Base-by-base conservation (phyloP, 148 eudicot genomes). In the Camellia japonica region DNA sequence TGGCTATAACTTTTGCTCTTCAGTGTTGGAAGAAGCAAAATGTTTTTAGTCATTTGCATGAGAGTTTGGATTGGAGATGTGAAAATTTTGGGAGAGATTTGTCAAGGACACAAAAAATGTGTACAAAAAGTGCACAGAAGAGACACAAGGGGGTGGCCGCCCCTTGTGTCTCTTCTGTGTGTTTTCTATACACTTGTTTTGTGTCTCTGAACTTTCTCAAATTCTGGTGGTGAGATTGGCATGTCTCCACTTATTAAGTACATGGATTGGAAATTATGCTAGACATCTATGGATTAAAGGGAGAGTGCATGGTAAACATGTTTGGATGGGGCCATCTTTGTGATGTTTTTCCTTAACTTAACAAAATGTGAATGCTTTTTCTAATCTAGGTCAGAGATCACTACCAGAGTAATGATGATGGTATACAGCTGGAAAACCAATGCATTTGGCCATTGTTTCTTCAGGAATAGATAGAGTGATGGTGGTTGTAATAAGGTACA, bases 381-480 rank as follows among this genome's bases (percentile, higher is more conserved):
- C 61, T 46, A 62, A 78, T 61, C 7, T 84, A 95, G 99, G 90
- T 91, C 74, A 98, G 97, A 41, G 93, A 92, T 80, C 93, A 92
- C 38, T 93, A 75, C 77, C 88, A 97, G 80, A 84, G 90, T 75
- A 92, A 88, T 77, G 99, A 95, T 86, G 99, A 95, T 70, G 99
- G 99, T 63, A 98, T 41, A 95, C 99, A 38, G 98, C 99, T 85
- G 98, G 99, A 20, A 95, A 93, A 80, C 99, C 99, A 7, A 95
- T 95, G 64, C 87, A 85, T 86, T 93, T 97, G 65, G 97, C 99
- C 3, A 92, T 95, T 82, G 92, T 46, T 63, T 87, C 97, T 23
- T 95, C 97, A 44, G 99, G 97, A 47, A 85, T 93, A 68, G 99
- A 95, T 83, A 92, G 99, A 86, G 89, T 95, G 60, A 93, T 95